phyloP scores from a whole-genome alignment of 2,329 filamentous ascomycete genomes.

The Ceratocystis destructans region DNA sequence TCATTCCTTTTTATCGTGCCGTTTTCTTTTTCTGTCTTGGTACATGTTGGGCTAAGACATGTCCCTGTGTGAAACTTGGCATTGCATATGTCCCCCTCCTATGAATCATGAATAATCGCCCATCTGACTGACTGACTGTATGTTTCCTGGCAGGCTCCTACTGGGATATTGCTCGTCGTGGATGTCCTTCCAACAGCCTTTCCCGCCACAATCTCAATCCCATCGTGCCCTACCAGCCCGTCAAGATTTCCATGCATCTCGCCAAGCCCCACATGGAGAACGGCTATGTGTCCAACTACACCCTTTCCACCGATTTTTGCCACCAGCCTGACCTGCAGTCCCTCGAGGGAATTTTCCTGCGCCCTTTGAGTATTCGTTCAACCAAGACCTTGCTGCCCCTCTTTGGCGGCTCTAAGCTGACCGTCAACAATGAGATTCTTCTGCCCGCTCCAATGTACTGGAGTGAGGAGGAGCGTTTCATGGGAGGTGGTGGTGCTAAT shows the following conservation, averaged over 20 bases:
- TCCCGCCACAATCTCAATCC: slow-evolving; percentile 37
- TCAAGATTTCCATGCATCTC: slow-evolving; percentile 33
- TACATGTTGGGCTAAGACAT: background rate
- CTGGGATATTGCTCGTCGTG: slow-evolving; percentile 44
- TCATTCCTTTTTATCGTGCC: background rate
- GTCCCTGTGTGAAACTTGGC: background rate
- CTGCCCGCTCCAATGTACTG: slow-evolving; percentile 59
- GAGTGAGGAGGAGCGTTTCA: slow-evolving; percentile 48
- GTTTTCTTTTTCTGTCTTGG: background rate
- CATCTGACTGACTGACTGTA: background rate
- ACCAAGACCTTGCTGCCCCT: slow-evolving; percentile 48
- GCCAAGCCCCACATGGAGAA: slow-evolving; percentile 37
- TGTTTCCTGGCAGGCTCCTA: slow-evolving; percentile 32
- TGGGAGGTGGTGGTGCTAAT: slow-evolving; percentile 40
- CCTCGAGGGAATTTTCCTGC: slow-evolving; percentile 51
- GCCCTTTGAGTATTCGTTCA: slow-evolving; percentile 42
- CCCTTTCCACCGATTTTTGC: slow-evolving; percentile 47
- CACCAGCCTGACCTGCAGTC: slow-evolving; percentile 50
- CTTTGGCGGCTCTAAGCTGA: slow-evolving; percentile 55
- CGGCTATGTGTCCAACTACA: slow-evolving; percentile 50
- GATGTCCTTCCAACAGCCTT: slow-evolving; percentile 48
- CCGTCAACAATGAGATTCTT: slow-evolving; percentile 56
- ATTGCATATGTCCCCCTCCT: background rate
- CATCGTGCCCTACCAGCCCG: slow-evolving; percentile 33
- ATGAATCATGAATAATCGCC: background rate